Base-by-base conservation (phyloP, 2,329 filamentous ascomycete species). In the Penicillium concentricum region DNA sequence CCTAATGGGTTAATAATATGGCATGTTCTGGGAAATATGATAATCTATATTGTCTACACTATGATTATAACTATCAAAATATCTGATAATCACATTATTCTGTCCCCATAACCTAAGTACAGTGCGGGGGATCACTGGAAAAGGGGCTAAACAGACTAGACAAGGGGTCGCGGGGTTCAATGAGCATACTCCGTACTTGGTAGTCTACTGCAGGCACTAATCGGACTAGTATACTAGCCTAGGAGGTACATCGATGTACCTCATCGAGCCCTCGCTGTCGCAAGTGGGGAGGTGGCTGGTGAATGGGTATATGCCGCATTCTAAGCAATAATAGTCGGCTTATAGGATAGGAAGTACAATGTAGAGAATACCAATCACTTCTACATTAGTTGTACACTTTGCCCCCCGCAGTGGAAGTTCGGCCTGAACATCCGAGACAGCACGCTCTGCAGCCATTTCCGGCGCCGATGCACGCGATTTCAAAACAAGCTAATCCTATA, bases 331-430 rank as follows among this genome's bases (percentile, higher is more conserved):
- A n/a, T 38, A 15, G 30, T 47, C 41, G 28, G 22, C n/a, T 5
- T 44, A 26, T 35, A 24, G 30, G 10, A n/a, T 9, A 46, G 30
- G 44, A 32, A 10, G 28, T 28, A 28, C 5, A 32, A 5, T 5
- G 7, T 16, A 45, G 20, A n/a, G 18, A 42, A 38, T 8, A 15
- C n/a, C n/a, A 38, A 38, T 20, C 24, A 16, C 30, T 35, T 7
- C 6, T 22, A 45, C 9, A 22, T 35, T 22, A n/a, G 15, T 35
- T n/a, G 20, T 24, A 46, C 9, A 13, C 15, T 24, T 46, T 46
- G 30, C 30, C 9, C 54, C 57, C 46, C 54, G 46, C 54, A 53
- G 37, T 52, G 56, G 46, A 57, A 54, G 34, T 48, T 59, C 58
- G 56, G 58, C 48, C 43, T 51, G 30, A 34, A 37, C 20, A 44